Percentiles rank a stretch among this genome's conserved stretches.
Conservation (phyloP, 2,329 filamentous ascomycete species). For the Diaporthe capsici region DNA sequence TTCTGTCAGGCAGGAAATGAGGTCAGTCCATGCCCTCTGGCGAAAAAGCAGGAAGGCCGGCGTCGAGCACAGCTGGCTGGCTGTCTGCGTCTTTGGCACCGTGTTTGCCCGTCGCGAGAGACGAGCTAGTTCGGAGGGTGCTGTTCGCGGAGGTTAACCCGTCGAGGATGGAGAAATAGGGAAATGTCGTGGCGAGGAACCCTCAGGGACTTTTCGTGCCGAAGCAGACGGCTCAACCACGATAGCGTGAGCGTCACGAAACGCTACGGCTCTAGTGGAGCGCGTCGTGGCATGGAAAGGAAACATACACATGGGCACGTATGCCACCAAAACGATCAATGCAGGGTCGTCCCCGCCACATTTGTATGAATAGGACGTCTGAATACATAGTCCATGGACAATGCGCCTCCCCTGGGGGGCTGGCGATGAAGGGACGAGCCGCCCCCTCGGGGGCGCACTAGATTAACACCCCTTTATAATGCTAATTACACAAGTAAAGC, state of each 20-base stretch:
- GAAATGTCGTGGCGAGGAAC: background rate
- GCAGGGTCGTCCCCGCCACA: too few relatives aligned
- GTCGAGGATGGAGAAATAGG: too few relatives aligned
- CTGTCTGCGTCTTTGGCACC: background rate
- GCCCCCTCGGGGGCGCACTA: background rate
- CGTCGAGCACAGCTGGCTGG: background rate
- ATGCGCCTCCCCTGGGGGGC: background rate
- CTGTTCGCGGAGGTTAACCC: background rate
- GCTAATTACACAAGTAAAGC: constrained; percentile 11
- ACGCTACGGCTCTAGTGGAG: background rate
- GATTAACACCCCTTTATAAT: constrained; percentile 7
- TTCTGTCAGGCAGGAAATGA: too few relatives aligned
- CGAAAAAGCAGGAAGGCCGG: background rate
- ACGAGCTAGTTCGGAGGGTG: too few relatives aligned
- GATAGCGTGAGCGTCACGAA: background rate
- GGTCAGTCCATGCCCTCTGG: background rate
- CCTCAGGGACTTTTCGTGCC: background rate
- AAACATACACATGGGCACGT: background rate
- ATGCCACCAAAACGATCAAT: background rate
- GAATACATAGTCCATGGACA: constrained; percentile 6
- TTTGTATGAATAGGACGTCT: background rate
- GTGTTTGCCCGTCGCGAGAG: background rate
- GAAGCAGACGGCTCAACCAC: background rate
- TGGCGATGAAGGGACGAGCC: background rate
- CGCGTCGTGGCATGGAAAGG: background rate